phyloP scores from a whole-genome alignment of 1,284 basidiomycete genomes.

The Pascua sp. region DNA sequence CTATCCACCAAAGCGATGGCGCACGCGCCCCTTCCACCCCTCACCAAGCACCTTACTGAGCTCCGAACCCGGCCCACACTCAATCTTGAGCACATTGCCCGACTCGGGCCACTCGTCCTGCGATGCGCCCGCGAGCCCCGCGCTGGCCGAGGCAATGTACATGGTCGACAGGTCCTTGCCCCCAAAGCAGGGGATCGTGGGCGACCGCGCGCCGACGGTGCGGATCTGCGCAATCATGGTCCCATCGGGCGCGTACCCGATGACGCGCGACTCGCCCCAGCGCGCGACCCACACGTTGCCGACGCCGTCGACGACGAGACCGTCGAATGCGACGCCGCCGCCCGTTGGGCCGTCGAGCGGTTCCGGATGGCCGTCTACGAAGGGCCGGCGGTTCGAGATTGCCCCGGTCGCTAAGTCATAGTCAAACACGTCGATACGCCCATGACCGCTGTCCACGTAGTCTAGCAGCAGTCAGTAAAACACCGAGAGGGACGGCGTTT shows the following conservation, averaged over 20 bases:
- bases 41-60: constrained; percentile 24
- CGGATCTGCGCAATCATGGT: constrained; percentile 30
- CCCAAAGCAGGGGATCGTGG: constrained; percentile 46
- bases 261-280: constrained; percentile 42
- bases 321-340: constrained; percentile 36
- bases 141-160: constrained; percentile 38
- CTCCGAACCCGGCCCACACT: constrained; percentile 26
- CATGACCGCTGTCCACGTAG: constrained; percentile 45
- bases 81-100: constrained; percentile 37
- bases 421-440: constrained; percentile 31
- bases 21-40: constrained; percentile 34
- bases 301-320: constrained; percentile 41
- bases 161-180: constrained; percentile 38
- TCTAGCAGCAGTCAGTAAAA: constrained; percentile 22
- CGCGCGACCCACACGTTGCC: constrained; percentile 47
- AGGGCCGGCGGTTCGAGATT: constrained; percentile 25
- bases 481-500: background rate
- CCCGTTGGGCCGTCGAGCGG: background rate
- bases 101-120: constrained; percentile 26
- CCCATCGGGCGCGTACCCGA: constrained; percentile 41
- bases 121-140: constrained; percentile 28
- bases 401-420: constrained; percentile 35
- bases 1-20: constrained; percentile 7
- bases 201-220: constrained; percentile 26
- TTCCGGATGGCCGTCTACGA: constrained; percentile 24